Conservation (phyloP, 2,329 filamentous ascomycete genomes). For the Fusarium humuli region DNA sequence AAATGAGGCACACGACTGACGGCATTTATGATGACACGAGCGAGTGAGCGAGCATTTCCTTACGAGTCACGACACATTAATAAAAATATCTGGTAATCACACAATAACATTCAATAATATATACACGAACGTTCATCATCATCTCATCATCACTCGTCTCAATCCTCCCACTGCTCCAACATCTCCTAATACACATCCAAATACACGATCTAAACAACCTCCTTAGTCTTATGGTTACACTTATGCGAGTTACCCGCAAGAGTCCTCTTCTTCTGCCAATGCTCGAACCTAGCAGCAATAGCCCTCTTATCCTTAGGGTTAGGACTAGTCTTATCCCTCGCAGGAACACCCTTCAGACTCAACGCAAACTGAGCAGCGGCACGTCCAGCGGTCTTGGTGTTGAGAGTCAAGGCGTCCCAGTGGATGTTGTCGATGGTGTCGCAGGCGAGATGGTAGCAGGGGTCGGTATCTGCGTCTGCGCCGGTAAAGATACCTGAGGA, state of each 20-base stretch:
- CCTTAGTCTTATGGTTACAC: constrained; percentile 45
- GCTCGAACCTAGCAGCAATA: constrained; percentile 43
- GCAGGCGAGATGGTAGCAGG: constrained; percentile 56
- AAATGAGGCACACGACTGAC: not conserved
- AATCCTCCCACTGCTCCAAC: not conserved
- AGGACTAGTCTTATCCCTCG: constrained; percentile 47
- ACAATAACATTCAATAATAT: constrained; percentile 3
- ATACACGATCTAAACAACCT: constrained; percentile 26
- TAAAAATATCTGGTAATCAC: not conserved
- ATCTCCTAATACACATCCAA: not conserved
- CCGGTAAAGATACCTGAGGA: constrained; percentile 57
- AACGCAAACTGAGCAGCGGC: constrained; percentile 59
- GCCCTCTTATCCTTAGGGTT: constrained; percentile 45
- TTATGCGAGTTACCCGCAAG: constrained; percentile 47
- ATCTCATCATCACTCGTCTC: constrained; percentile 11
- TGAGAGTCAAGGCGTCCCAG: constrained; percentile 54
- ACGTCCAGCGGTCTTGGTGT: constrained; percentile 61
- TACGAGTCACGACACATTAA: constrained; percentile 4
- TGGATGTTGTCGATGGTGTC: constrained; percentile 57
- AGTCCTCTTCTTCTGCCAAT: constrained; percentile 42
- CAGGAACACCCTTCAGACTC: constrained; percentile 52
- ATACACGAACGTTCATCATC: constrained; percentile 18
- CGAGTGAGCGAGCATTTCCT: constrained; percentile 4
- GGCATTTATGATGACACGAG: not conserved
- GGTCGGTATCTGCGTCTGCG: constrained; percentile 50